phyloP scores from a whole-genome alignment of 306 rosid species.

The Astragalus membranaceus region DNA sequence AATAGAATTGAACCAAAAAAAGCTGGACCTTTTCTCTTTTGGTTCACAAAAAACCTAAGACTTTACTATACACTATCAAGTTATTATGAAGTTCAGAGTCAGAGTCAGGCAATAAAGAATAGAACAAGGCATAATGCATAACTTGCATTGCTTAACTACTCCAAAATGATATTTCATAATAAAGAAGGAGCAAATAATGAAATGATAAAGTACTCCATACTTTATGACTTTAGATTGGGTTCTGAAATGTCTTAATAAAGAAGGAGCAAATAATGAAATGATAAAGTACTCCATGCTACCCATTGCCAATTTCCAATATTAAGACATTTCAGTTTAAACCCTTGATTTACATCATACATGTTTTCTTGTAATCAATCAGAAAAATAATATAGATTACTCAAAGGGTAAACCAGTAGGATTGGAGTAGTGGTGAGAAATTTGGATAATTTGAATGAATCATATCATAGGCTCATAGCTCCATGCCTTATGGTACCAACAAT shows the following conservation, averaged over 20 bases:
- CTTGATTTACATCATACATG: background rate
- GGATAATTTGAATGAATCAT: background rate
- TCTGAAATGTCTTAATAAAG: too few relatives aligned
- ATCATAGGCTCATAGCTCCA: background rate
- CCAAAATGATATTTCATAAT: background rate
- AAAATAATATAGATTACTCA: background rate
- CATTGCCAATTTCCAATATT: background rate
- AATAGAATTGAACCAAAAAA: slow-evolving; percentile 1
- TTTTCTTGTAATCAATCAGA: background rate
- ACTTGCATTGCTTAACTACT: background rate
- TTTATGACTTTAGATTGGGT: too few relatives aligned
- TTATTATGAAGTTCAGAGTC: background rate
- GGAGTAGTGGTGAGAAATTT: background rate
- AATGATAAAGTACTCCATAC: too few relatives aligned
- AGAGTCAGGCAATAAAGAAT: background rate
- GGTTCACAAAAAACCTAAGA: background rate
- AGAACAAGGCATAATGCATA: background rate
- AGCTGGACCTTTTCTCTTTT: background rate
- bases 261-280: too few relatives aligned
- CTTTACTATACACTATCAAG: background rate
- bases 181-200: background rate
- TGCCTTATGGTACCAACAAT: background rate
- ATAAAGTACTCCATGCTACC: background rate
- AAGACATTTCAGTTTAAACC: too few relatives aligned
- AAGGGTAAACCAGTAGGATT: background rate